phyloP scores from a whole-genome alignment of 2,329 filamentous ascomycete species.

The Fusarium paranaense region DNA sequence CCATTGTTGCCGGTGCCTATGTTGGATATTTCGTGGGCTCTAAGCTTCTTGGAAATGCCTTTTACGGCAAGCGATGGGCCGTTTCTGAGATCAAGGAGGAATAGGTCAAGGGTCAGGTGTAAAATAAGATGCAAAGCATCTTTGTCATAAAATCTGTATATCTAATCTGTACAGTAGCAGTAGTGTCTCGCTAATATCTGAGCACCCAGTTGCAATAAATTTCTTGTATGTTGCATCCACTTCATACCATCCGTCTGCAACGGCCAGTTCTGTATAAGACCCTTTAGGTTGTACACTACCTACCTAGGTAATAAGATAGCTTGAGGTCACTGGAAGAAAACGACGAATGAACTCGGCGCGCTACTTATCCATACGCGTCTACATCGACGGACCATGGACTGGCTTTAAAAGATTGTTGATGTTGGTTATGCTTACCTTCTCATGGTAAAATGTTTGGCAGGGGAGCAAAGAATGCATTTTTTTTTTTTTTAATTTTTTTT shows the following conservation, averaged over 20 bases:
- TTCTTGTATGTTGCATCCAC: neutral
- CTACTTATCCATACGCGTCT: neutral
- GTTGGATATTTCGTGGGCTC: constrained; percentile 80
- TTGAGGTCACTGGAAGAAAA: neutral
- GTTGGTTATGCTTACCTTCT: neutral
- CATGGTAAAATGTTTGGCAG: neutral
- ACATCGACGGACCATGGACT: neutral
- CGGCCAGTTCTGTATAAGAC: neutral
- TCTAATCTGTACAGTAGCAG: neutral
- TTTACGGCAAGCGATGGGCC: constrained; percentile 59
- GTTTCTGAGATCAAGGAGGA: constrained; percentile 44
- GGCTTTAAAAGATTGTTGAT: neutral
- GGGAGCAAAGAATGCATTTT: neutral
- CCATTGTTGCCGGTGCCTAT: constrained; percentile 86
- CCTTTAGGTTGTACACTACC: neutral
- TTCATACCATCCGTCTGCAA: neutral
- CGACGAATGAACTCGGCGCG: neutral
- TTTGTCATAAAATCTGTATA: neutral
- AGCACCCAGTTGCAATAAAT: neutral
- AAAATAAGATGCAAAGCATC: neutral
- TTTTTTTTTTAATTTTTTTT: neutral
- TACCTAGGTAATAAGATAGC: neutral
- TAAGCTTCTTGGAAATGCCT: constrained; percentile 65
- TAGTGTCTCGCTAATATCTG: neutral
- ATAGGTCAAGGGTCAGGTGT: constrained; percentile 10